Evolutionary conservation across 1,139 yeast genomes (phyloP), one percentile per base, ranked within the genome.

Genomic region (Zygosaccharomyces pseudobailii): DNA sequence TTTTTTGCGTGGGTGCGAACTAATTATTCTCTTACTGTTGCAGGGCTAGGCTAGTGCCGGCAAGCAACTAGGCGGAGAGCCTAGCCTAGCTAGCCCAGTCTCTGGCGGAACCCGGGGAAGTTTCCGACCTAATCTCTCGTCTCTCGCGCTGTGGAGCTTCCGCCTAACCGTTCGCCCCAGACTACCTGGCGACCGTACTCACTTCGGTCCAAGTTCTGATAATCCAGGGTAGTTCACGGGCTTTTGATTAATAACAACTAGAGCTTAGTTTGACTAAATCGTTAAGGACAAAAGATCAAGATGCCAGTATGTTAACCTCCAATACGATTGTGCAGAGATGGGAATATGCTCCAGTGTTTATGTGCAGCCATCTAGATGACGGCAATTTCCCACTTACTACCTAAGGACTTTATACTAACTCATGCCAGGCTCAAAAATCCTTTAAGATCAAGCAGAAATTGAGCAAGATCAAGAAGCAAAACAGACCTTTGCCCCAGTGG

Each of bases 401-500:
- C 19, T 4, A 10, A 30, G 46, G 6, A 36, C 40, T 24, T 20
- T 25, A 9, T 43, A 43, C 46, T 43, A 43, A 43, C 46, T 22
- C 30, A n/a, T 45, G 42, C 57, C 73, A 87, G 97, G 84, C 94
- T 73, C 92, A 90, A 80, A 94, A 94, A 82, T 82, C 96, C 69
- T 89, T 94, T 85, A 89, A 80, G 78, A 87, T 87, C 79, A 94
- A 94, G 89, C 95, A 90, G 82, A 92, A 89, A 85, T 85, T 94
- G 77, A 97, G 96, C 74, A 92, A 92, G 86, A 97, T 97, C 74
- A 84, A 84, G 75, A 92, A 90, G 82, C 96, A 89, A 80, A 92
- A 90, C 94, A 88, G 98, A 83, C 97, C 97, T 74, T 86, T 94
- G 75, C 98, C 99, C 71, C 97, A 92, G 81, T 94, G 97, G 97